phyloP scores from a whole-genome alignment of 106 monocot genomes.

The Acorus calamus region DNA sequence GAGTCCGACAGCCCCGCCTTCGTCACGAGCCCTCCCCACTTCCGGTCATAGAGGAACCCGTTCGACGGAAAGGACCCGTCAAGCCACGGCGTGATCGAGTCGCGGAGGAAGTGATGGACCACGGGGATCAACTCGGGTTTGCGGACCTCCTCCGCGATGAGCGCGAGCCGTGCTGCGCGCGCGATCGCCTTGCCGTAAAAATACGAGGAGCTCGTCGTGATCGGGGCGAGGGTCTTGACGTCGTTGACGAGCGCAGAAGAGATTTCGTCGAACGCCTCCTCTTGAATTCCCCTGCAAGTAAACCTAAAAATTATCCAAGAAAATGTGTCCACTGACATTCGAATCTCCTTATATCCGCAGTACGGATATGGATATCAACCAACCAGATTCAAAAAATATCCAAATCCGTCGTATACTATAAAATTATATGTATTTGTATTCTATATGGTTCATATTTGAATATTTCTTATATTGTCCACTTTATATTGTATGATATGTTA shows the following conservation, averaged over 20 bases:
- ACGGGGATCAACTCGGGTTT: conserved; percentile 46
- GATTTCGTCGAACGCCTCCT: conserved; percentile 44
- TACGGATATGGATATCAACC: too few species aligned
- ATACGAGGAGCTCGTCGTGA: conserved; percentile 68
- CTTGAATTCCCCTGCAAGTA: conserved; percentile 25
- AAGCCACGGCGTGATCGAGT: conserved; percentile 65
- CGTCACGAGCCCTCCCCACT: conserved; percentile 86
- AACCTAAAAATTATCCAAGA: too few species aligned
- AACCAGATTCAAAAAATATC: too few species aligned
- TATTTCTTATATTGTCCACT: too few species aligned
- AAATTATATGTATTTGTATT: too few species aligned
- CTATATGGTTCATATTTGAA: too few species aligned
- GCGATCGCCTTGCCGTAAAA: conserved; percentile 90
- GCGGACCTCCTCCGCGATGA: conserved; percentile 69
- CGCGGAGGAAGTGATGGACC: conserved; percentile 40
- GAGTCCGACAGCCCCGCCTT: conserved; percentile 57
- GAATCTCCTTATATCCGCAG: too few species aligned
- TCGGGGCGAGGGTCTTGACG: conserved; percentile 20
- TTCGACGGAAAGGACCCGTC: conserved; percentile 74
- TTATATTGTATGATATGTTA: too few species aligned
- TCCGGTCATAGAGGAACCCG: conserved; percentile 69
- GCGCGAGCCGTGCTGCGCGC: conserved; percentile 60
- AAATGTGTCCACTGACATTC: too few species aligned
- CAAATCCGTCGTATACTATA: too few species aligned
- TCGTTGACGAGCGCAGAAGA: conserved; percentile 49